Base-by-base conservation (phyloP, 2,329 filamentous ascomycete genomes). In the Exophiala calicioides region DNA sequence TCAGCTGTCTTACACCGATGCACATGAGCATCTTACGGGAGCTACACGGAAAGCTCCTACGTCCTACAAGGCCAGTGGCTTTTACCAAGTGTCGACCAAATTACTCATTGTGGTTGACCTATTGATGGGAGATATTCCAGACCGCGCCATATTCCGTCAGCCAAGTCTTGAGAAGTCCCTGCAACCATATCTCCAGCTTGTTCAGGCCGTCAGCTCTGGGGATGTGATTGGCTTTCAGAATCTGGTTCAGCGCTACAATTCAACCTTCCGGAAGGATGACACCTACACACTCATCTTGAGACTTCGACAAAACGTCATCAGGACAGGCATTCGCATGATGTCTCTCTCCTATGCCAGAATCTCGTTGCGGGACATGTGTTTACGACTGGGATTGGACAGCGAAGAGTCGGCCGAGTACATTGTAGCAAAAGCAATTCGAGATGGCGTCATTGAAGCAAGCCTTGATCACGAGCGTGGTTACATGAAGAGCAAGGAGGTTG, bases 331-430 rank as follows among this genome's bases (percentile, higher is more conserved):
- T 56, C 89, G 93, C 60, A 96, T 97, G 90, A 95, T 98, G 82
- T 97, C 91, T 30, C 77, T 98, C 56, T 95, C 90, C 15, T 98
- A 98, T 75, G 95, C 91, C 50, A 88, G 91, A 54, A 98, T 98
- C 63, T 96, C 91, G 1, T 80, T 98, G 45, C 86, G 93, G 48
- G 93, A 98, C 65, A 98, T 98, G 59, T 98, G 93, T 73, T 90
- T 97, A 49, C 88, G 93, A 36, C 78, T 98, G 39, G 90, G 94
- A 41, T 77, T 98, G 7, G 89, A 93, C 57, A 95, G 88, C 60
- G 93, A 98, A 68, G 93, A 98, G 76, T 95, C 89, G 31, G 93
- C 93, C 8, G 93, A 98, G 73, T 98, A 98, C 70, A 98, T 98
- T 67, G 93, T 97, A 26, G 93, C 93, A 57, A 98, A 98, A 77